Percentiles rank a stretch among this genome's conserved stretches.
These are phyloP conservation scores for Salmacisia buchloeana DNA, from an alignment of 1,284 basidiomycete species.

Conservation along the genomic window DNA sequence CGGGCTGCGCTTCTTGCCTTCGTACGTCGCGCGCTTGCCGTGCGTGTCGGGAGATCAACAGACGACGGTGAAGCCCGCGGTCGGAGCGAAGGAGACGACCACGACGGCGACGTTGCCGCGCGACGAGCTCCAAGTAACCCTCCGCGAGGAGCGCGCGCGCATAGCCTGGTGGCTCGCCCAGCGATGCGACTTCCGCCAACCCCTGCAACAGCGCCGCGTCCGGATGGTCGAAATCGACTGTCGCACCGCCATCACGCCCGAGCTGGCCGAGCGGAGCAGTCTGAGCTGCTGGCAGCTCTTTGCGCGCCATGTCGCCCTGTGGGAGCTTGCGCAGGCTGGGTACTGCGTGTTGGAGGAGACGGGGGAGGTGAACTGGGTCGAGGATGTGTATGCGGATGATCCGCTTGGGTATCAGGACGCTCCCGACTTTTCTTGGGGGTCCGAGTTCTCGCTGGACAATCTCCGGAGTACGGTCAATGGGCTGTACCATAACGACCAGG, in stretches of 20 bases:
- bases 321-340: background rate
- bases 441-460: background rate
- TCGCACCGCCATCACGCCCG: background rate
- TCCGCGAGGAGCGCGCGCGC: background rate
- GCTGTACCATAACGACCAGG: too few species aligned
- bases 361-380: background rate
- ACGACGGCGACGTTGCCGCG: background rate
- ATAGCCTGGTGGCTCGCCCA: constrained; percentile 9
- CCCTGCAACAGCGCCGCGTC: background rate
- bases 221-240: background rate
- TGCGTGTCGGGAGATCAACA: background rate
- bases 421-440: background rate
- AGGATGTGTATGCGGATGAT: background rate
- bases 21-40: constrained; percentile 9
- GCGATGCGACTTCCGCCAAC: background rate
- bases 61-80: background rate
- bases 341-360: background rate
- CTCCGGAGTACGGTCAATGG: too few species aligned
- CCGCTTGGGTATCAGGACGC: background rate
- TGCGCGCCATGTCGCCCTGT: constrained; percentile 2
- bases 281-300: background rate
- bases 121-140: background rate
- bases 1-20: constrained; percentile 21
- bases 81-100: background rate
- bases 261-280: background rate